phyloP scores from a whole-genome alignment of 345 rosid species.

The Linum tenue region DNA sequence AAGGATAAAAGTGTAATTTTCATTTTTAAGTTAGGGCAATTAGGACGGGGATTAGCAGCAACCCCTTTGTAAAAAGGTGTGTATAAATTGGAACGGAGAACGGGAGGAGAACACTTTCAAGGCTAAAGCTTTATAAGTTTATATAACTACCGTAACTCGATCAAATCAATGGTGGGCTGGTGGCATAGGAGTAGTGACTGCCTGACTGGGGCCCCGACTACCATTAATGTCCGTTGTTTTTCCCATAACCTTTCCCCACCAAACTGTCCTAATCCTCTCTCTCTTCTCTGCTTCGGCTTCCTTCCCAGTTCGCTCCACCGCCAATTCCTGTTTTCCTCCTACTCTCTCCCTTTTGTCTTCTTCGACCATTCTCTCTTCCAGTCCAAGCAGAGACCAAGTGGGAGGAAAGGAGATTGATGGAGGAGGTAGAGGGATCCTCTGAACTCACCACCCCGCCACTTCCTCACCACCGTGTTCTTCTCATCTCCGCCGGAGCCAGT shows the following conservation, averaged over 20 bases:
- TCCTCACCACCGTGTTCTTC: conserved; percentile 50
- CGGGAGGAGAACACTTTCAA: neutral
- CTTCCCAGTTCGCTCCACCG: neutral
- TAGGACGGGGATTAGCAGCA: too few relatives aligned
- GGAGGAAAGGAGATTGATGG: conserved; percentile 24
- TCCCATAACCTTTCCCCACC: neutral
- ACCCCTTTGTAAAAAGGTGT: too few relatives aligned
- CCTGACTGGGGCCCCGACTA: neutral
- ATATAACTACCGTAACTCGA: neutral
- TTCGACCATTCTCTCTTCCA: neutral
- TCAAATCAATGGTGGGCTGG: neutral
- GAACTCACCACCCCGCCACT: conserved; percentile 27
- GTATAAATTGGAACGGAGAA: too few relatives aligned
- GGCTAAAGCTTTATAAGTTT: neutral
- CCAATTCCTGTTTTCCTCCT: neutral
- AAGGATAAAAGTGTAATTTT: too few relatives aligned
- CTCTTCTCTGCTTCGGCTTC: neutral
- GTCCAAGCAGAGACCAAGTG: neutral
- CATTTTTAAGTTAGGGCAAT: too few relatives aligned
- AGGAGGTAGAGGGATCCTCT: conserved; percentile 25
- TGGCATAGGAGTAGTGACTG: neutral
- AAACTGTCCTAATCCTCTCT: neutral
- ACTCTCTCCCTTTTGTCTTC: neutral
- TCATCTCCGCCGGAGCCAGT: conserved; percentile 94
- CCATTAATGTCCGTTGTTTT: neutral